These are phyloP conservation scores for Penicillium psychrofluorescens DNA, from an alignment of 495 filamentous ascomycete genomes.

Conservation along the genomic window DNA sequence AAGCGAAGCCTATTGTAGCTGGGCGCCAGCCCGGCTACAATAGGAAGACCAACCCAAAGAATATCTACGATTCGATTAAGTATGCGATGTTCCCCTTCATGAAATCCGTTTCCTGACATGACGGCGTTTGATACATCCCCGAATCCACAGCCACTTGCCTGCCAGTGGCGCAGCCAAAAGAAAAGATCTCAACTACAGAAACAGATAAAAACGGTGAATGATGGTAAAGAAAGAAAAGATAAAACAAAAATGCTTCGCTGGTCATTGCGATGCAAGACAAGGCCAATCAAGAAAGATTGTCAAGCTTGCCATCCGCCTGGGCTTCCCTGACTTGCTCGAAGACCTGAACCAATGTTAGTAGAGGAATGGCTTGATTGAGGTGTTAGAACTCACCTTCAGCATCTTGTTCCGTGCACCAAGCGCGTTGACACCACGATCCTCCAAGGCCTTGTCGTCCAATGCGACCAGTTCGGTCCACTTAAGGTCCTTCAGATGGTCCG, in stretches of 20 bases:
- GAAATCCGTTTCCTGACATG: slow-evolving; percentile 17
- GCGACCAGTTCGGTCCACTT: slow-evolving; percentile 93
- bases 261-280: too few species aligned
- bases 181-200: slow-evolving; percentile 12
- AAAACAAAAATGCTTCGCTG: too few species aligned
- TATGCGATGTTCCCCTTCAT: slow-evolving; percentile 17
- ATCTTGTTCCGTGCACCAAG: slow-evolving; percentile 94
- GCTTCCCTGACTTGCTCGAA: slow-evolving; percentile 92
- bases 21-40: too few species aligned
- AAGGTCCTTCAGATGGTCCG: slow-evolving; percentile 93
- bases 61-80: slow-evolving; percentile 27
- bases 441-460: slow-evolving; percentile 87
- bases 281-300: slow-evolving; percentile 20
- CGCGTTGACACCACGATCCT: slow-evolving; percentile 90
- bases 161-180: slow-evolving; percentile 27
- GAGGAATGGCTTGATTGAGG: neutral
- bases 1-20: too few species aligned
- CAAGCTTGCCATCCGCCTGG: slow-evolving; percentile 61
- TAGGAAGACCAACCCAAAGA: too few species aligned
- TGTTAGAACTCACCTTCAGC: slow-evolving; percentile 67
- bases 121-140: slow-evolving; percentile 28
- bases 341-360: slow-evolving; percentile 44
- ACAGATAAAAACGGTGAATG: slow-evolving; percentile 1
- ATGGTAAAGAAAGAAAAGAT: too few species aligned
- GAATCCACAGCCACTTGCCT: slow-evolving; percentile 33